These are phyloP conservation scores for Collybiopsis luxurians DNA, from an alignment of 768 basidiomycete genomes.

Conservation along the genomic window DNA sequence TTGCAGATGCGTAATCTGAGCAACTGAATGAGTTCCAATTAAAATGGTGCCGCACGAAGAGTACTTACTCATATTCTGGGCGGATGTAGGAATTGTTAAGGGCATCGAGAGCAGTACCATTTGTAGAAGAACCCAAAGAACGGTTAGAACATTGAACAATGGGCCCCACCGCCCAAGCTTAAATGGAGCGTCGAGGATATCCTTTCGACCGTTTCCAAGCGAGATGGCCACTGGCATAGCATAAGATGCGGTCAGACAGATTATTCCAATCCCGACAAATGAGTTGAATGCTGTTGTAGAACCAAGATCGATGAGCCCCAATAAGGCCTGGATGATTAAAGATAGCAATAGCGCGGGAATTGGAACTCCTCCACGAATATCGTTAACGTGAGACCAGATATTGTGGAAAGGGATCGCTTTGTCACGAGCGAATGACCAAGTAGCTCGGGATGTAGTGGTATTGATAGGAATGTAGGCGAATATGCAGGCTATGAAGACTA, in stretches of 20 bases:
- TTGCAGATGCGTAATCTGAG: not conserved
- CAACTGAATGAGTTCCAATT: not conserved
- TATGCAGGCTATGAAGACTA: slow-evolving; percentile 52
- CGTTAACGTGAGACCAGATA: slow-evolving; percentile 45
- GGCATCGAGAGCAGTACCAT: not conserved
- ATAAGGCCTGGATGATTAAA: slow-evolving; percentile 51
- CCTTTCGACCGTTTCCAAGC: slow-evolving; percentile 39
- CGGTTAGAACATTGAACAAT: slow-evolving; percentile 45
- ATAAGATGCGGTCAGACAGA: slow-evolving; percentile 62
- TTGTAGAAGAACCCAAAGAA: slow-evolving; percentile 19
- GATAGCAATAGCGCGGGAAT: slow-evolving; percentile 60
- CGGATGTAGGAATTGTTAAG: not conserved
- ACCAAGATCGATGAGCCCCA: slow-evolving; percentile 65
- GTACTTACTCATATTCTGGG: not conserved
- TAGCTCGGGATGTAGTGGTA: slow-evolving; percentile 65
- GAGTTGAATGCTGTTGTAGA: slow-evolving; percentile 65
- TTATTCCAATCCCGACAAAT: slow-evolving; percentile 63
- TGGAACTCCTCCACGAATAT: slow-evolving; percentile 44
- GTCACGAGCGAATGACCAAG: slow-evolving; percentile 72
- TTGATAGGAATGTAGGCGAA: slow-evolving; percentile 68
- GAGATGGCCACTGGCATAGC: slow-evolving; percentile 60
- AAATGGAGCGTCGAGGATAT: slow-evolving; percentile 50
- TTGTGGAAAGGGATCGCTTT: slow-evolving; percentile 55
- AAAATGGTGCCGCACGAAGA: not conserved
- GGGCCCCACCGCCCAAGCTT: slow-evolving; percentile 42